Percentiles rank a stretch among this genome's conserved stretches.
Conservation (phyloP, 352 stramenopile genomes). For the Achlya hypogyna region DNA sequence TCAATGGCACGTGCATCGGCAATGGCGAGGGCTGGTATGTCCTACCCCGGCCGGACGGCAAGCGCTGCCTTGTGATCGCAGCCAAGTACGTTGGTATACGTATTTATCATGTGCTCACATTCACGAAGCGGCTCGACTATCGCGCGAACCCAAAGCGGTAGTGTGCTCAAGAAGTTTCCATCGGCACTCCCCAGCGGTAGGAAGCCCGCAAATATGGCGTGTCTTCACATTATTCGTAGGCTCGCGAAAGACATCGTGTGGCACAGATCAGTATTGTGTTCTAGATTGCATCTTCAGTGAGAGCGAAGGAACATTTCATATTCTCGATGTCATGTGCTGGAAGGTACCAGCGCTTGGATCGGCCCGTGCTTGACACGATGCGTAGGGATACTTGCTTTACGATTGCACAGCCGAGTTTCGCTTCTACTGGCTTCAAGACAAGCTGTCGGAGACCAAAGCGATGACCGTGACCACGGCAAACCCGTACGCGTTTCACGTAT, state of each 20-base stretch:
- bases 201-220: not conserved
- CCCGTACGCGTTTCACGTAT: constrained; percentile 66
- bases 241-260: constrained; percentile 65
- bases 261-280: constrained; percentile 76
- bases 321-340: constrained; percentile 92
- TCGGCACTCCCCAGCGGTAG: constrained; percentile 60
- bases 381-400: constrained; percentile 79
- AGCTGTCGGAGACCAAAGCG: constrained; percentile 67
- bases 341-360: constrained; percentile 41
- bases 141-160: constrained; percentile 65
- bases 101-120: not conserved
- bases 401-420: constrained; percentile 90
- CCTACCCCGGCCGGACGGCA: constrained; percentile 84
- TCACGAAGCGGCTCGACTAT: constrained; percentile 59
- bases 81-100: constrained; percentile 44
- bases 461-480: constrained; percentile 44
- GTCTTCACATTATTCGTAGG: constrained; percentile 20
- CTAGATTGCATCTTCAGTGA: constrained; percentile 90
- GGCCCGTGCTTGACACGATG: not conserved
- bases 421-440: constrained; percentile 87
- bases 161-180: constrained; percentile 79
- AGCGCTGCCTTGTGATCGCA: constrained; percentile 82
- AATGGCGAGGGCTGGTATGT: constrained; percentile 84
- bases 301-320: constrained; percentile 80
- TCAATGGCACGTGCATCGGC: constrained; percentile 67